Conservation (phyloP, 306 rosid species). For the Acmispon strigosus region DNA sequence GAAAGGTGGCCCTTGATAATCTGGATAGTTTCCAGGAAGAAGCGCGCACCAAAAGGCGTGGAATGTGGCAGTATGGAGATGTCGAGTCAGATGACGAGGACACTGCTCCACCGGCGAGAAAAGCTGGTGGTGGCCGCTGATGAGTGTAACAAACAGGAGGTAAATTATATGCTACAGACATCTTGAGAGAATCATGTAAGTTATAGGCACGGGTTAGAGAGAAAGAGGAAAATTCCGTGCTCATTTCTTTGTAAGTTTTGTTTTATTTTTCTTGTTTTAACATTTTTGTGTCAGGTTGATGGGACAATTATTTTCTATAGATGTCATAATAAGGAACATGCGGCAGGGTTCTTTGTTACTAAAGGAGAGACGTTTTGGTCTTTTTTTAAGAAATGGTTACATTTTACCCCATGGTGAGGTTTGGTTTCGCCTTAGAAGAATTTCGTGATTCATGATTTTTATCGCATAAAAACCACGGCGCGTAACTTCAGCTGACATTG, state of each 20-base stretch:
- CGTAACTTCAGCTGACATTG: background rate
- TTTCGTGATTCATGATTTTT: background rate
- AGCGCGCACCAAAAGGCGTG: slow-evolving; percentile 60
- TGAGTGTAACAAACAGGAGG: slow-evolving; percentile 28
- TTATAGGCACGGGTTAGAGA: slow-evolving; percentile 45
- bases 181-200: slow-evolving; percentile 27
- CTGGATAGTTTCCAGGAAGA: slow-evolving; percentile 77
- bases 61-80: slow-evolving; percentile 95
- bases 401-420: background rate
- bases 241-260: slow-evolving; percentile 44
- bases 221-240: slow-evolving; percentile 33
- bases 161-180: slow-evolving; percentile 28
- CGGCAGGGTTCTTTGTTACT: slow-evolving; percentile 29
- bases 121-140: slow-evolving; percentile 66
- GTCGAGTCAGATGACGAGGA: slow-evolving; percentile 89
- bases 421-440: background rate
- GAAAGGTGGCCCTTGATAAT: slow-evolving; percentile 58
- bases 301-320: slow-evolving; percentile 33
- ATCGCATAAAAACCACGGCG: background rate
- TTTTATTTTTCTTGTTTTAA: slow-evolving; percentile 23
- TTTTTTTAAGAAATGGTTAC: background rate
- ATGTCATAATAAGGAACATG: slow-evolving; percentile 46
- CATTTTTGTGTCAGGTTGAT: slow-evolving; percentile 35
- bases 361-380: slow-evolving; percentile 29
- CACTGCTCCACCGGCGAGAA: slow-evolving; percentile 52